phyloP scores from a whole-genome alignment of 176 grass and related monocot species.

The Avena atlantica region DNA sequence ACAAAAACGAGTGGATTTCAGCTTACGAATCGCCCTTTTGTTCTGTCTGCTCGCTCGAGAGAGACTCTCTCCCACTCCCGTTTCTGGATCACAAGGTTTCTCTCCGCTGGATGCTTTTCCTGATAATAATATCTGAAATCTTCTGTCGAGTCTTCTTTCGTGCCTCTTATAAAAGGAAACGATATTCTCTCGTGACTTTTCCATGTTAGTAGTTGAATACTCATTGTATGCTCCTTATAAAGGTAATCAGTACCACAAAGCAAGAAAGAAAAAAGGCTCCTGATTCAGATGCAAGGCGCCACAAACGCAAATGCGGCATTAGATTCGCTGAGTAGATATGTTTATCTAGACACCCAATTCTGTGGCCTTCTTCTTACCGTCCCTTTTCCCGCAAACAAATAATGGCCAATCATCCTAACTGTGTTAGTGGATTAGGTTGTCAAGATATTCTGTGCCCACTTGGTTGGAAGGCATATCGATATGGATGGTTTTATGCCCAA shows the following conservation, averaged over 20 bases:
- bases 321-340: slow-evolving; percentile 51
- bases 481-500: slow-evolving; percentile 43
- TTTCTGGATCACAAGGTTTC: slow-evolving; percentile 35
- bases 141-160: neutral
- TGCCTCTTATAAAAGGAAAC: slow-evolving; percentile 40
- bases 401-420: slow-evolving; percentile 44
- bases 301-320: slow-evolving; percentile 45
- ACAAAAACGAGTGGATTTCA: neutral
- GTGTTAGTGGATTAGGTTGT: slow-evolving; percentile 47
- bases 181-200: slow-evolving; percentile 41
- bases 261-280: neutral
- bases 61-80: neutral
- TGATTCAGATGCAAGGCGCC: slow-evolving; percentile 43
- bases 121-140: slow-evolving; percentile 41
- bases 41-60: neutral
- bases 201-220: slow-evolving; percentile 42
- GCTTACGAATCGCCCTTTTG: neutral
- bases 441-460: slow-evolving; percentile 60
- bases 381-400: slow-evolving; percentile 39
- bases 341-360: slow-evolving; percentile 51
- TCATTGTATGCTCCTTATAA: slow-evolving; percentile 44
- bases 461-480: slow-evolving; percentile 40
- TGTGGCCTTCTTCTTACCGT: slow-evolving; percentile 34
- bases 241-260: slow-evolving; percentile 24
- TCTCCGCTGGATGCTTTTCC: slow-evolving; percentile 40